Percentiles rank a stretch among this genome's conserved stretches.
These are phyloP conservation scores for Porphyrellus sp. DNA, from an alignment of 1,284 basidiomycete genomes.

Conservation along the genomic window DNA sequence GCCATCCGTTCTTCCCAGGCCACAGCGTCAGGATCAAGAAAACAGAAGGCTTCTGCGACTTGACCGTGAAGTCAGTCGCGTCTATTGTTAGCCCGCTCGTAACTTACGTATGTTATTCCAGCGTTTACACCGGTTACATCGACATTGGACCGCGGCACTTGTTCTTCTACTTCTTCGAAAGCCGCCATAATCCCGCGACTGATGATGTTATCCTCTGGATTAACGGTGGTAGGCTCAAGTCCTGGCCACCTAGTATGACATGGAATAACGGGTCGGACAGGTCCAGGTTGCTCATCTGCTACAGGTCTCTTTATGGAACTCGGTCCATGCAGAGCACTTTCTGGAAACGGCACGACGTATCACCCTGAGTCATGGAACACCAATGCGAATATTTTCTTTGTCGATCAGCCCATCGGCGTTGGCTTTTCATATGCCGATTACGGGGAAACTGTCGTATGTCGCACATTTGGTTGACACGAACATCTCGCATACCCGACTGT, in stretches of 20 bases:
- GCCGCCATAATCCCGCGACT: constrained; percentile 59
- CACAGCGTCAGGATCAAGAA: constrained; percentile 55
- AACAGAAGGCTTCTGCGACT: constrained; percentile 28
- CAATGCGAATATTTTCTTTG: constrained; percentile 61
- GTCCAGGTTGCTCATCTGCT: constrained; percentile 30
- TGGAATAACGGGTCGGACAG: constrained; percentile 8
- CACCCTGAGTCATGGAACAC: constrained; percentile 62
- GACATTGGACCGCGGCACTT: constrained; percentile 65
- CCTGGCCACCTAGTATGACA: constrained; percentile 31
- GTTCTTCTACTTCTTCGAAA: constrained; percentile 84
- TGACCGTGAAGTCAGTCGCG: constrained; percentile 36
- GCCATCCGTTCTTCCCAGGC: constrained; percentile 52
- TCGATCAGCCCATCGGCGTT: constrained; percentile 69
- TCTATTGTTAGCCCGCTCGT: constrained; percentile 41
- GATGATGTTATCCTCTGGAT: constrained; percentile 72
- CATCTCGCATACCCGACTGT: not conserved
- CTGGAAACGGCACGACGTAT: constrained; percentile 42
- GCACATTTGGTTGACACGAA: not conserved
- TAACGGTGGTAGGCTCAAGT: constrained; percentile 31
- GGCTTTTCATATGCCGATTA: constrained; percentile 68
- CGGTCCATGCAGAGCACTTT: constrained; percentile 40
- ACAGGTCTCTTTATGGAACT: constrained; percentile 36
- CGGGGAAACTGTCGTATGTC: constrained; percentile 49
- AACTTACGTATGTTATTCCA: constrained; percentile 33
- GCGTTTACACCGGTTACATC: constrained; percentile 63